Evolutionary conservation across 1,284 basidiomycete genomes (phyloP).

Genomic region (Pterula multifida): DNA sequence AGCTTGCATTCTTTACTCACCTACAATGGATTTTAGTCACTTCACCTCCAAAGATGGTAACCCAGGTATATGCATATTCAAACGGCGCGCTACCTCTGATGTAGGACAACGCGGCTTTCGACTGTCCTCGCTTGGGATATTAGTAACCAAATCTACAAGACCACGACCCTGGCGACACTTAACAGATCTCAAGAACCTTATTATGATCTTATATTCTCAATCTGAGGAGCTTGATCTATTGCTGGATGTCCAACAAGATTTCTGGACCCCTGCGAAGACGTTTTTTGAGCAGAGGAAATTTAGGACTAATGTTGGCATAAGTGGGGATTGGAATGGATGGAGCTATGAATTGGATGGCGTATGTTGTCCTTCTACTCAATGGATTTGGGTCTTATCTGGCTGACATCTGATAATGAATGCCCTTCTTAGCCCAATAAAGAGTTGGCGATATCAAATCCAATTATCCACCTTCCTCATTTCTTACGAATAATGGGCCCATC

Average conservation of each 20-base stretch:
- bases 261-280: slow-evolving; percentile 42
- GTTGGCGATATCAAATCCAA: slow-evolving; percentile 26
- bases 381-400: neutral
- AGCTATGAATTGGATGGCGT: slow-evolving; percentile 46
- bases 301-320: slow-evolving; percentile 33
- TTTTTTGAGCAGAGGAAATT: slow-evolving; percentile 58
- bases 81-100: slow-evolving; percentile 51
- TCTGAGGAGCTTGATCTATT: slow-evolving; percentile 34
- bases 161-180: slow-evolving; percentile 65
- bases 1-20: slow-evolving; percentile 2
- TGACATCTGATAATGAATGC: neutral
- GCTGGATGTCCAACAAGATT: slow-evolving; percentile 39
- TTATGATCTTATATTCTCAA: slow-evolving; percentile 39
- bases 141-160: slow-evolving; percentile 49
- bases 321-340: slow-evolving; percentile 56
- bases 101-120: slow-evolving; percentile 66
- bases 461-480: slow-evolving; percentile 53
- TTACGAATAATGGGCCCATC: slow-evolving; percentile 67
- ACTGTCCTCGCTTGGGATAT: slow-evolving; percentile 64
- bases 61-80: slow-evolving; percentile 61
- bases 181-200: slow-evolving; percentile 44
- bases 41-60: slow-evolving; percentile 52
- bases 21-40: slow-evolving; percentile 32
- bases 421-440: neutral
- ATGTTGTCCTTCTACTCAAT: slow-evolving; percentile 12